Evolutionary conservation across 768 basidiomycete species (phyloP), one percentile per base, ranked within the genome.

Genomic region (Naematelia encephala): DNA sequence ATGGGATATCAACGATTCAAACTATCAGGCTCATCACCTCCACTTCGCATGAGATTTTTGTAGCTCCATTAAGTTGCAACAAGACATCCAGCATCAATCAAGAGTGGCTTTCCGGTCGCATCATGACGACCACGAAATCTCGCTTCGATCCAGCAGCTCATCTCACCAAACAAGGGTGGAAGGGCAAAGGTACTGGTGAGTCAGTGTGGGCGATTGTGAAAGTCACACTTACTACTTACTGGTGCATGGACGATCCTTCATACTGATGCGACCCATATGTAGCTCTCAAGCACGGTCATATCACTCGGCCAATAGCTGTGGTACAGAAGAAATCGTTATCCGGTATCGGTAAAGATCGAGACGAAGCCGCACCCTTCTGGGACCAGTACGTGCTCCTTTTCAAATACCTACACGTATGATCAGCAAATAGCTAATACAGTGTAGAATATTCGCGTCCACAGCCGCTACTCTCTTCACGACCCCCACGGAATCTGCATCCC

Each of bases 281-380:
- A 72, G 91, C 86, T 14, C 85, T 96, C n/a, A 86, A 90, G 26
- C 80, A 87, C 12, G 92, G 89, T 4, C 87, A 90, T 51, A 85
- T 92, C 39, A 81, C 80, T 19, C 82, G 84, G 5, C 92, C 92
- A 0, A 78, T 97, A 28, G 82, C 86, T 4, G 83, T 91, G 42
- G 82, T 87, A 1, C 87, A 88, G 74, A 96, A 96, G 80, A 87
- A 86, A 78, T 89, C 82, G 3, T 80, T 93, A n/a, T 80, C 84
- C 10, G 92, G 92, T 1, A 77, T 97, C 58, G 92, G 92, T 56
- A 92, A 91, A 75, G 90, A 97, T 76, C 83, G 91, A 64, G 92
- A 94, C 70, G 91, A 93, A 67, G 90, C 91, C 0, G 91, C 92
- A 73, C 91, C 92, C 51, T 97, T 97, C 83, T 97, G 92, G 92